Percentiles rank a stretch among this genome's conserved stretches.
phyloP scores from a whole-genome alignment of 2,329 filamentous ascomycete species.

The Alternaria sp. region DNA sequence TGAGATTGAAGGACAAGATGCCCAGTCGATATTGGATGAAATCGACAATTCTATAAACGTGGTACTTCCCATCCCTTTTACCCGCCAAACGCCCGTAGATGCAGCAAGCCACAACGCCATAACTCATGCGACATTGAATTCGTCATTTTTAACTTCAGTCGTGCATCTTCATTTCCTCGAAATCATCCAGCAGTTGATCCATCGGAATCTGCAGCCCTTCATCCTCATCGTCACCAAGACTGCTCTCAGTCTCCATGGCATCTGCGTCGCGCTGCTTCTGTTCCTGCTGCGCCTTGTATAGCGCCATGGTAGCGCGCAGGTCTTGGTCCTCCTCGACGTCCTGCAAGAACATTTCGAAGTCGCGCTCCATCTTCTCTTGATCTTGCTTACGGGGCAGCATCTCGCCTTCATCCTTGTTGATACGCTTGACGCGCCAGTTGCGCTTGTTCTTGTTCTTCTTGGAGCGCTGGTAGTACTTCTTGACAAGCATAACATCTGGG shows the following conservation, averaged over 20 bases:
- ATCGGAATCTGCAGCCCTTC: slow-evolving; percentile 61
- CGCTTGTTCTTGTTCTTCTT: slow-evolving; percentile 71
- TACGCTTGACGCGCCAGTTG: slow-evolving; percentile 94
- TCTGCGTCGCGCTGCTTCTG: slow-evolving; percentile 64
- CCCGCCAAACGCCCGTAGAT: slow-evolving; percentile 10
- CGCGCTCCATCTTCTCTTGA: slow-evolving; percentile 84
- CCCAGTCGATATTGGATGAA: not conserved
- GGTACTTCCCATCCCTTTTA: not conserved
- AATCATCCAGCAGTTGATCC: slow-evolving; percentile 79
- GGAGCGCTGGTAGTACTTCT: slow-evolving; percentile 91
- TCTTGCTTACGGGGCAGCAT: slow-evolving; percentile 85
- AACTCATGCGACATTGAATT: not conserved
- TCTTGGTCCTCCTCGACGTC: slow-evolving; percentile 97
- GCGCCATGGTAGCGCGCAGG: slow-evolving; percentile 77
- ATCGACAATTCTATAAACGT: not conserved
- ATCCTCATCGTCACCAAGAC: slow-evolving; percentile 60
- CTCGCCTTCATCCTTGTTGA: slow-evolving; percentile 88
- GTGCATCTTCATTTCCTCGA: slow-evolving; percentile 84
- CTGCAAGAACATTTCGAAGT: slow-evolving; percentile 96
- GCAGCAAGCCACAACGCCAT: slow-evolving; percentile 7
- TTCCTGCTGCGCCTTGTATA: slow-evolving; percentile 75
- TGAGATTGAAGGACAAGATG: not conserved
- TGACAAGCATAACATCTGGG: slow-evolving; percentile 92
- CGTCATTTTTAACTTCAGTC: slow-evolving; percentile 24
- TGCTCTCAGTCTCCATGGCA: slow-evolving; percentile 70